phyloP scores from a whole-genome alignment of 192 early-diverging fungal species.

The Coemansia sp. region DNA sequence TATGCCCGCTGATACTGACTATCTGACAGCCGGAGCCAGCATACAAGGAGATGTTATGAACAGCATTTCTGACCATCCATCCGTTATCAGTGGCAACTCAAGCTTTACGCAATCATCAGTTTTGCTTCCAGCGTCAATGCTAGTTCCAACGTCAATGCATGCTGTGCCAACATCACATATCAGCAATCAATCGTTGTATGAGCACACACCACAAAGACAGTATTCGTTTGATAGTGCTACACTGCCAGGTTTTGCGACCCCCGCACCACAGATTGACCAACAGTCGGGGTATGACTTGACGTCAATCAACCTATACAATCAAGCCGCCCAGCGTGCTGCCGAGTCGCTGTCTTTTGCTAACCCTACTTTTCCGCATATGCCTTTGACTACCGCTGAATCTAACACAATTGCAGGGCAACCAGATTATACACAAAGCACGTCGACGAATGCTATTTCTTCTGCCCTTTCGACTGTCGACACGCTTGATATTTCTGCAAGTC shows the following conservation, averaged over 20 bases:
- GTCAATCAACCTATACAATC: background rate
- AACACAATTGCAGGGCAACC: background rate
- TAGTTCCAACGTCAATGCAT: background rate
- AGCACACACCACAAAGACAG: background rate
- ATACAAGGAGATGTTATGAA: background rate
- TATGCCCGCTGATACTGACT: background rate
- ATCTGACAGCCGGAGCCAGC: background rate
- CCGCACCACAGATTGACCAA: background rate
- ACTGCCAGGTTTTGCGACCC: background rate
- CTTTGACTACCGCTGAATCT: background rate
- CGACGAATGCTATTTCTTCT: background rate
- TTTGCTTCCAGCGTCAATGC: background rate
- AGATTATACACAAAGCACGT: background rate
- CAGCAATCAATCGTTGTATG: background rate
- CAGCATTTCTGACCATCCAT: background rate
- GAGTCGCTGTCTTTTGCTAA: background rate
- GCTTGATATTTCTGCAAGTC: background rate
- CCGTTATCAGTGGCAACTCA: background rate
- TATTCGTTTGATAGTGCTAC: background rate
- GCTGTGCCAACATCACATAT: background rate
- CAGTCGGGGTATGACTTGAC: background rate
- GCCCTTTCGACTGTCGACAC: background rate
- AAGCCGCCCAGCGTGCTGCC: background rate
- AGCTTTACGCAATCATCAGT: background rate
- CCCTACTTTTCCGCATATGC: background rate